Evolutionary conservation across 192 early-diverging fungal genomes (phyloP).

Genomic region (Coemansia sp.): DNA sequence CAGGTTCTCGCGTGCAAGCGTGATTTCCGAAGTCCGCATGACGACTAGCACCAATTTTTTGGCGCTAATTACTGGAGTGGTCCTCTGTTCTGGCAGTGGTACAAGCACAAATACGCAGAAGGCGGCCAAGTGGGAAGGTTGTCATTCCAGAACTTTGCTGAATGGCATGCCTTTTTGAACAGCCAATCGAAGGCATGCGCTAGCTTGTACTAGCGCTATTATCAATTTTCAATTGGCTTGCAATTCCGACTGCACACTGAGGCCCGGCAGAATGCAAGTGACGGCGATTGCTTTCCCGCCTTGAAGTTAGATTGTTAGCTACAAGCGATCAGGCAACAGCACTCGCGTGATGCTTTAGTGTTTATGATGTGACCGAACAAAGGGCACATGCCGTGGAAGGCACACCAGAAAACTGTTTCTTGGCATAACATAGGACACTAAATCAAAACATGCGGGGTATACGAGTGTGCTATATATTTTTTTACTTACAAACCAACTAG

Average conservation of each 20-base stretch:
- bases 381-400: neutral
- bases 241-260: neutral
- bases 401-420: neutral
- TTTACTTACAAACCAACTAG: neutral
- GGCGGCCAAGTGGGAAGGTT: too few species aligned
- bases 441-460: neutral
- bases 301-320: neutral
- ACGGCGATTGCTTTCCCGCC: neutral
- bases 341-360: neutral
- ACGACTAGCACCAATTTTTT: too few species aligned
- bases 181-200: neutral
- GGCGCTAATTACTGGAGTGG: too few species aligned
- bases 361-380: neutral
- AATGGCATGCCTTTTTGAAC: neutral
- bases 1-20: too few species aligned
- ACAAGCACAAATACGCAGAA: too few species aligned
- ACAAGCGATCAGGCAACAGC: neutral
- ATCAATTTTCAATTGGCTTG: too few species aligned
- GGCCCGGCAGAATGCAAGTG: neutral
- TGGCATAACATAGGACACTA: too few species aligned
- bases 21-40: too few species aligned
- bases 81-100: too few species aligned
- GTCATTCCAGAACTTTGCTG: too few species aligned
- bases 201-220: too few species aligned
- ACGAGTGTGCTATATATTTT: neutral